phyloP scores from a whole-genome alignment of 139 green algal genomes.

The Chlamydomonas asymmetrica region DNA sequence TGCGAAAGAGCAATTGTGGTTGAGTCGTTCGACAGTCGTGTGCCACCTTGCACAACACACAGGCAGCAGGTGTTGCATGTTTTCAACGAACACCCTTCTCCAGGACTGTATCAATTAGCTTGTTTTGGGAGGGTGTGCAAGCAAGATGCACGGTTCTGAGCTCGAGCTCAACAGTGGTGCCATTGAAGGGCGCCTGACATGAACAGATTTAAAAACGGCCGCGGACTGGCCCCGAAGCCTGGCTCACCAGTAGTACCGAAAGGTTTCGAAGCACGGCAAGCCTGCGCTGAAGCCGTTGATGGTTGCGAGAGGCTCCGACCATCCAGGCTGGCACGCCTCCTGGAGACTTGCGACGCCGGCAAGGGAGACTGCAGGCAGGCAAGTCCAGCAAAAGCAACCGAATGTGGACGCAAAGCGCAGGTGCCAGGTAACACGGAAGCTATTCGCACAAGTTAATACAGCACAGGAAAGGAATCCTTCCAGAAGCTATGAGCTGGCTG shows the following conservation, averaged over 20 bases:
- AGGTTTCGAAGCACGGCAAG: slow-evolving; percentile 4
- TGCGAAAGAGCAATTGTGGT: neutral
- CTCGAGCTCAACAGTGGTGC: too few relatives aligned
- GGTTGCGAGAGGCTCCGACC: neutral
- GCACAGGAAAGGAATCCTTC: neutral
- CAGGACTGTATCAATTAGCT: too few relatives aligned
- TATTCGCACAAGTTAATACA: neutral
- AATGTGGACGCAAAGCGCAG: neutral
- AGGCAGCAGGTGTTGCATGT: too few relatives aligned
- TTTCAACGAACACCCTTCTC: too few relatives aligned
- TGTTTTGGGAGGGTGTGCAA: too few relatives aligned
- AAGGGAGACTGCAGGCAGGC: slow-evolving; percentile 8
- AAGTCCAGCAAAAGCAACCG: neutral
- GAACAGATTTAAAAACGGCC: too few relatives aligned
- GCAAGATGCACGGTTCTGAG: too few relatives aligned
- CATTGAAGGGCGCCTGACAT: too few relatives aligned
- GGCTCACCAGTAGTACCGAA: slow-evolving; percentile 32
- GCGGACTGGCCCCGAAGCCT: too few relatives aligned
- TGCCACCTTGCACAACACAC: too few relatives aligned
- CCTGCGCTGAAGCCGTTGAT: slow-evolving; percentile 10
- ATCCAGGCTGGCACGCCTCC: neutral
- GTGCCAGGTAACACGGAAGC: neutral
- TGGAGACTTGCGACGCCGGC: slow-evolving; percentile 15
- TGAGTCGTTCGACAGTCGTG: neutral
- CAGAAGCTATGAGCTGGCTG: too few relatives aligned